phyloP scores from a whole-genome alignment of 2,329 filamentous ascomycete species.

The Dothiorella sarmentorum region DNA sequence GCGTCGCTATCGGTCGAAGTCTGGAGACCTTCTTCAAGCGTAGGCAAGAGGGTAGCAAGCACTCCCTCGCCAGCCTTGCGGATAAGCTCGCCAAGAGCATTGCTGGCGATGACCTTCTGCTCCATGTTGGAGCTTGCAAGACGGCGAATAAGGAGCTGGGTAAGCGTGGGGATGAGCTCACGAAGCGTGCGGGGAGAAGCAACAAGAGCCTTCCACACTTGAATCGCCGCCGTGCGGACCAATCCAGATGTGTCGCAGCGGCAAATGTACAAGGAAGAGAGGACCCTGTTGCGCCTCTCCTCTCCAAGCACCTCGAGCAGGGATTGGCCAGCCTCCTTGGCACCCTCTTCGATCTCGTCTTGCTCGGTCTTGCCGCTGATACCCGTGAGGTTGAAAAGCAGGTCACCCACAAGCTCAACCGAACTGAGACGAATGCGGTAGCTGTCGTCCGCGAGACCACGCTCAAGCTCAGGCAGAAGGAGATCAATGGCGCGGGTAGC shows the following conservation, averaged over 20 bases:
- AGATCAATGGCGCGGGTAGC: conserved; percentile 92
- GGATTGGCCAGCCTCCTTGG: conserved; percentile 86
- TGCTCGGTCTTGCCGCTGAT: conserved; percentile 72
- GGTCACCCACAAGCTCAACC: conserved; percentile 92
- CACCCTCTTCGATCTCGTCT: conserved; percentile 75
- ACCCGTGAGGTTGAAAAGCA: conserved; percentile 96
- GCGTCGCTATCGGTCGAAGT: conserved; percentile 81
- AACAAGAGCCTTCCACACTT: conserved; percentile 95
- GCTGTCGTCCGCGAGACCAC: conserved; percentile 93
- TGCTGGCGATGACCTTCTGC: conserved; percentile 97
- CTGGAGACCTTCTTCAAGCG: conserved; percentile 85
- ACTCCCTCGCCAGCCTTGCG: conserved; percentile 95
- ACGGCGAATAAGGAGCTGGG: conserved; percentile 88
- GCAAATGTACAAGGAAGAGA: conserved; percentile 96
- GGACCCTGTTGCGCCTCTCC: conserved; percentile 93
- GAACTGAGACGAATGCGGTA: conserved; percentile 98
- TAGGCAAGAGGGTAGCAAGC: conserved; percentile 80
- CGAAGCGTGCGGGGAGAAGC: conserved; percentile 88
- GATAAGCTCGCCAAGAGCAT: conserved; percentile 93
- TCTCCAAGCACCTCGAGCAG: conserved; percentile 90
- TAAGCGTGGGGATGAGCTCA: conserved; percentile 90
- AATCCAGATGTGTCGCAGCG: conserved; percentile 92
- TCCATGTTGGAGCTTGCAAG: conserved; percentile 96
- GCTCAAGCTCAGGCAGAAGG: conserved; percentile 88
- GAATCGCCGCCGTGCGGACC: conserved; percentile 83